phyloP scores from a whole-genome alignment of 768 basidiomycete species.

The Cantharellus anzutake region DNA sequence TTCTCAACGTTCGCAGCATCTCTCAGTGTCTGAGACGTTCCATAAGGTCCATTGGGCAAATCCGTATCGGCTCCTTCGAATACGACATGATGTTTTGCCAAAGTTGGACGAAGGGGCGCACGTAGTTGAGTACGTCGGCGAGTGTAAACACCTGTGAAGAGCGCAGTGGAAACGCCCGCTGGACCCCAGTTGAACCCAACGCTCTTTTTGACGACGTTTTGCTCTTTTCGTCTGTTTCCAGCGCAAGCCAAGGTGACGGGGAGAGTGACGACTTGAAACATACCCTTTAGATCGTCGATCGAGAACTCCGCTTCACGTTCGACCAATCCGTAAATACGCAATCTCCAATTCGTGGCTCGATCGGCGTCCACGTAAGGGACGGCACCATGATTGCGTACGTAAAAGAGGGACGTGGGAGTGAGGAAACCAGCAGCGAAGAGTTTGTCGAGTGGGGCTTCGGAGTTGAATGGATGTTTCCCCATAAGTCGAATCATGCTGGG shows the following conservation, averaged over 20 bases:
- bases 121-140: slow-evolving; percentile 31
- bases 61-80: slow-evolving; percentile 37
- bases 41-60: slow-evolving; percentile 41
- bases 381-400: slow-evolving; percentile 44
- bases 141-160: slow-evolving; percentile 43
- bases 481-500: slow-evolving; percentile 30
- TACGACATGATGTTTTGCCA: slow-evolving; percentile 27
- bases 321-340: slow-evolving; percentile 21
- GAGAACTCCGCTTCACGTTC: neutral
- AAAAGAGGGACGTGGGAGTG: slow-evolving; percentile 34
- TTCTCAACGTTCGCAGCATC: slow-evolving; percentile 27
- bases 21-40: slow-evolving; percentile 28
- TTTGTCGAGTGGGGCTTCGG: slow-evolving; percentile 28
- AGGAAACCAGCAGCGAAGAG: slow-evolving; percentile 32
- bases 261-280: slow-evolving; percentile 34
- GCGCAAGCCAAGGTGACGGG: slow-evolving; percentile 46
- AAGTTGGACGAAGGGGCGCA: slow-evolving; percentile 16
- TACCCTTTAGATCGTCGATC: neutral
- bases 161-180: slow-evolving; percentile 30
- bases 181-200: slow-evolving; percentile 40
- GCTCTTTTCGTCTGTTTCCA: slow-evolving; percentile 46
- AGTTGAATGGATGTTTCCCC: slow-evolving; percentile 44
- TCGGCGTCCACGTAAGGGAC: slow-evolving; percentile 29
- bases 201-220: slow-evolving; percentile 37
- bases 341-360: slow-evolving; percentile 24